Conservation (phyloP, 2,329 filamentous ascomycete genomes). For the Xylariaceae sp. region DNA sequence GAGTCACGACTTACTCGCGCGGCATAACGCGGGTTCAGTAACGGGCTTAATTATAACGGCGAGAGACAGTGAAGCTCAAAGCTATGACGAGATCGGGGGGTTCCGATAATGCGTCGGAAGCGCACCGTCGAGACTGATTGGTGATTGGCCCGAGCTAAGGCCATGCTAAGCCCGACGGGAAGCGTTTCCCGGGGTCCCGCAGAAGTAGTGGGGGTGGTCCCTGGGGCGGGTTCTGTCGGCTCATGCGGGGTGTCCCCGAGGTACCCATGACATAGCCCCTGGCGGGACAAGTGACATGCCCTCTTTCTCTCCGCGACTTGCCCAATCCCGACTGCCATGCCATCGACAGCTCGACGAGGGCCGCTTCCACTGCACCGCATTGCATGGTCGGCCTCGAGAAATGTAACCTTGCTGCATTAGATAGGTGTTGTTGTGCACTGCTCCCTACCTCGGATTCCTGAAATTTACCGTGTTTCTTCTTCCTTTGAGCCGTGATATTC, state of each 20-base stretch:
- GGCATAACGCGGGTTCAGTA: background rate
- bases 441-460: background rate
- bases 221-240: slow-evolving; percentile 30
- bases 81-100: slow-evolving; percentile 2
- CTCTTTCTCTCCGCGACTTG: background rate
- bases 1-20: background rate
- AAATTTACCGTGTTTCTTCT: too few relatives aligned
- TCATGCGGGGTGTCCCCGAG: slow-evolving; percentile 28
- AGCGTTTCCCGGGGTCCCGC: background rate
- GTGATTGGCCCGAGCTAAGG: slow-evolving; percentile 18
- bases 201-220: background rate
- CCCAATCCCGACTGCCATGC: too few relatives aligned
- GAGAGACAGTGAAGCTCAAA: background rate
- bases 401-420: background rate
- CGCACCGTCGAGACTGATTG: slow-evolving; percentile 2
- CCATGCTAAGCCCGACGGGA: background rate
- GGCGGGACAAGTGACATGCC: slow-evolving; percentile 13
- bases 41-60: background rate
- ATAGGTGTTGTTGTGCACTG: background rate
- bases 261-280: slow-evolving; percentile 5
- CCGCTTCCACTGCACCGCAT: background rate
- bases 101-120: slow-evolving; percentile 13
- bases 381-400: background rate
- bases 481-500: too few relatives aligned
- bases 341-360: background rate